Evolutionary conservation across 2,329 filamentous ascomycete species (phyloP).

Genomic region (Colletotrichum plurivorum): DNA sequence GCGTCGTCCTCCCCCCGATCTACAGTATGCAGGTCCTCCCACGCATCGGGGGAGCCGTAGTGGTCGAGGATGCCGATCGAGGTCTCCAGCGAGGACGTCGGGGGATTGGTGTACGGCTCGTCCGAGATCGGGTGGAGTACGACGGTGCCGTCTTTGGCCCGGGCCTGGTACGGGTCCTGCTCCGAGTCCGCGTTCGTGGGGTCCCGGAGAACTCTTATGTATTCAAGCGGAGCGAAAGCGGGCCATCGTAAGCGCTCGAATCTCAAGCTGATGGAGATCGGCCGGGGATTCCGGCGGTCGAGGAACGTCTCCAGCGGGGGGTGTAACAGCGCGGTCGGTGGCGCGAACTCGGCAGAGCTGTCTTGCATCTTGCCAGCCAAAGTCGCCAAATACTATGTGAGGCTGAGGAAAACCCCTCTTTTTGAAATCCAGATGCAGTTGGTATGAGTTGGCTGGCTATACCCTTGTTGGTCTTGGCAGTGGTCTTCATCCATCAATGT

Average conservation of each 20-base stretch:
- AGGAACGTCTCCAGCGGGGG: background rate
- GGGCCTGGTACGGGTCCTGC: background rate
- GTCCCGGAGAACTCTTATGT: conserved; percentile 1
- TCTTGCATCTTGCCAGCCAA: background rate
- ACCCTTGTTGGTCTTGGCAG: too few species aligned
- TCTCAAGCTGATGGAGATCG: background rate
- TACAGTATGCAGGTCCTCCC: conserved; percentile 1
- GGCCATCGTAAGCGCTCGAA: conserved; percentile 9
- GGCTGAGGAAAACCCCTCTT: too few species aligned
- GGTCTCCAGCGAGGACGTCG: background rate
- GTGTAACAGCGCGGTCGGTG: background rate
- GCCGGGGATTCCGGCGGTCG: background rate
- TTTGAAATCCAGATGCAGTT: too few species aligned
- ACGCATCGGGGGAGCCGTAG: background rate
- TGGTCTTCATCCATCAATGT: too few species aligned
- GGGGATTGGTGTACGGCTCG: conserved; percentile 4
- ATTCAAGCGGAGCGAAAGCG: background rate
- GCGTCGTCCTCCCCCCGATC: background rate
- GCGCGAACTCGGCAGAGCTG: background rate
- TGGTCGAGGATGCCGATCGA: background rate
- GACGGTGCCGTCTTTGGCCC: background rate
- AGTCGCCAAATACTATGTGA: too few species aligned
- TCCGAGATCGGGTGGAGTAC: background rate
- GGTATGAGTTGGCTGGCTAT: too few species aligned
- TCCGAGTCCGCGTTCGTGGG: background rate